Evolutionary conservation across 768 basidiomycete genomes (phyloP).

Genomic region (Pleurotus platypus): DNA sequence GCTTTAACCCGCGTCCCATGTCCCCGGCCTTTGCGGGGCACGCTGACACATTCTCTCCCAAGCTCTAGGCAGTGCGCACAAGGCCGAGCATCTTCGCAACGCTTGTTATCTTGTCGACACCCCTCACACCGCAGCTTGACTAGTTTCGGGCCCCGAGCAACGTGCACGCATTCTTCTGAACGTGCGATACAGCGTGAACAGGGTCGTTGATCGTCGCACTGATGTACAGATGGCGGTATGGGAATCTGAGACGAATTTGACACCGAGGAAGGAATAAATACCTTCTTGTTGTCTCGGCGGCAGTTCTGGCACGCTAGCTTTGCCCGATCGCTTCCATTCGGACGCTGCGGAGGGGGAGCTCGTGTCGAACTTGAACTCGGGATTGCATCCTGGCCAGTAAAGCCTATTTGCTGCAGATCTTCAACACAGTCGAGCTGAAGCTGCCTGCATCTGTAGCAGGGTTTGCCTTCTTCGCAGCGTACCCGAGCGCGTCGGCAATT

Average conservation of each 20-base stretch:
- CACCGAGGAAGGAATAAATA: neutral
- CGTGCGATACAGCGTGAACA: conserved; percentile 57
- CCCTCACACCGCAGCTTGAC: conserved; percentile 58
- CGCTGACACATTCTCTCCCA: conserved; percentile 43
- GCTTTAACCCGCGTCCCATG: conserved; percentile 60
- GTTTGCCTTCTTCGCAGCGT: conserved; percentile 45
- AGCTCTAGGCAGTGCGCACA: conserved; percentile 48
- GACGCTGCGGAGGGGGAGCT: conserved; percentile 21
- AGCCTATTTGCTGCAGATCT: conserved; percentile 25
- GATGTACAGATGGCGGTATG: conserved; percentile 2
- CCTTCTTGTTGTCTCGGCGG: conserved; percentile 67
- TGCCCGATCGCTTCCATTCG: conserved; percentile 41
- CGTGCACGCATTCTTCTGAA: conserved; percentile 52
- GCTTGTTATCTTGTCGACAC: conserved; percentile 52
- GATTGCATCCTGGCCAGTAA: conserved; percentile 17
- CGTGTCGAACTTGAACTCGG: conserved; percentile 14
- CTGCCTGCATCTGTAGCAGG: conserved; percentile 51
- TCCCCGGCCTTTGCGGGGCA: conserved; percentile 51
- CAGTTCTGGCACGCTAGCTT: conserved; percentile 60
- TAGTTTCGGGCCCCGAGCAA: conserved; percentile 52
- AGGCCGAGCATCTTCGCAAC: conserved; percentile 58
- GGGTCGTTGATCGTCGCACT: conserved; percentile 65
- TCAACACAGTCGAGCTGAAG: conserved; percentile 50
- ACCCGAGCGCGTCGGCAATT: conserved; percentile 55
- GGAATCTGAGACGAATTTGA: conserved; percentile 6